Evolutionary conservation across 805 yeast species (phyloP).

Genomic region (Candida succiphila): DNA sequence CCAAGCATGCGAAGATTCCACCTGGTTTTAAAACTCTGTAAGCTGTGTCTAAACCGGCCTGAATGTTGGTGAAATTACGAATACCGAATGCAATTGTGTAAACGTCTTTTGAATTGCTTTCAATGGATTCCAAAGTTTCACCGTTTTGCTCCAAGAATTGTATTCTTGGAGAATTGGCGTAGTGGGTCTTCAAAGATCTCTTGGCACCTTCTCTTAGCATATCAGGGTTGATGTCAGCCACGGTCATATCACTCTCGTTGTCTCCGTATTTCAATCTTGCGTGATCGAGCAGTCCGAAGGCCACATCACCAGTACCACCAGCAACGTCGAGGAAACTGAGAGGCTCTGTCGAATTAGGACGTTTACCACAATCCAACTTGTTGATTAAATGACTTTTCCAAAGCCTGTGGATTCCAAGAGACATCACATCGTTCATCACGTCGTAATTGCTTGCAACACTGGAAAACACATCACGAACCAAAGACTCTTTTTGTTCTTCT

Average conservation of each 20-base stretch:
- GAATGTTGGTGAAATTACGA: slow-evolving; percentile 91
- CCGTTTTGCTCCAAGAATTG: slow-evolving; percentile 87
- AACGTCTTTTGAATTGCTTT: slow-evolving; percentile 82
- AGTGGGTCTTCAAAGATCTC: slow-evolving; percentile 48
- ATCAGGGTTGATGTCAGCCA: slow-evolving; percentile 92
- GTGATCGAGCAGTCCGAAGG: slow-evolving; percentile 88
- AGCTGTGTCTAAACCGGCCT: slow-evolving; percentile 91
- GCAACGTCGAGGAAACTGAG: slow-evolving; percentile 91
- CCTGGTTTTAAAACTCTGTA: slow-evolving; percentile 94
- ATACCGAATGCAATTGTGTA: slow-evolving; percentile 97
- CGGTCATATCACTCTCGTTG: slow-evolving; percentile 67
- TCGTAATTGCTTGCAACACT: slow-evolving; percentile 93
- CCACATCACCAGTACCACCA: slow-evolving; percentile 98
- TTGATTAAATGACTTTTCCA: slow-evolving; percentile 92
- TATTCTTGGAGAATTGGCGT: slow-evolving; percentile 65
- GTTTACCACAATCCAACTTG: slow-evolving; percentile 83
- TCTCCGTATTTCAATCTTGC: slow-evolving; percentile 76
- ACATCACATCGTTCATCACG: slow-evolving; percentile 97
- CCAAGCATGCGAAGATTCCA: slow-evolving; percentile 94
- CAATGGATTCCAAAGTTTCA: slow-evolving; percentile 74
- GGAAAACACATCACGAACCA: slow-evolving; percentile 82
- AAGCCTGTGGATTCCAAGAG: slow-evolving; percentile 85
- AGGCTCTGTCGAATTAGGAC: slow-evolving; percentile 73
- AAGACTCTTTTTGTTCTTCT: slow-evolving; percentile 67
- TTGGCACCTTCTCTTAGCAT: slow-evolving; percentile 90